phyloP scores from a whole-genome alignment of 1,284 basidiomycete genomes.

The Pseudozyma sp. region DNA sequence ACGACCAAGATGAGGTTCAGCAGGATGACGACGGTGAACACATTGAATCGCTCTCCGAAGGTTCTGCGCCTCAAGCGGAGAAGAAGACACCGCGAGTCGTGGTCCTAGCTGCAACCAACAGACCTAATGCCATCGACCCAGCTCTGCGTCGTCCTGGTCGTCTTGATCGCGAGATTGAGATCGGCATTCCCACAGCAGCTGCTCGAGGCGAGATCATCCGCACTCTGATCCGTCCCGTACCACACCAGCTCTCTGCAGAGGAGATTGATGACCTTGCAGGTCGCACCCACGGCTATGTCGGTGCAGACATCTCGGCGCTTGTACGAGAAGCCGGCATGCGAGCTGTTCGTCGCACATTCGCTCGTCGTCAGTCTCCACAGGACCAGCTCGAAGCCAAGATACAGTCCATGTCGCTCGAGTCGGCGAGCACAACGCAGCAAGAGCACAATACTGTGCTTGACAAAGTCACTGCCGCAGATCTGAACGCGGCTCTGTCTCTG shows the following conservation, averaged over 20 bases:
- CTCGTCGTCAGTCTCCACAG: slow-evolving; percentile 17
- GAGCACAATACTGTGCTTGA: slow-evolving; percentile 13
- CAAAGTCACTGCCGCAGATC: slow-evolving; percentile 72
- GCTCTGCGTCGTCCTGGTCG: slow-evolving; percentile 91
- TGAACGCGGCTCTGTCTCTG: slow-evolving; percentile 78
- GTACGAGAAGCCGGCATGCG: slow-evolving; percentile 91
- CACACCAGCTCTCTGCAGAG: slow-evolving; percentile 76
- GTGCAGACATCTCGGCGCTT: slow-evolving; percentile 91
- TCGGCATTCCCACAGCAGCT: slow-evolving; percentile 88
- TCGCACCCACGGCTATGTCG: slow-evolving; percentile 94
- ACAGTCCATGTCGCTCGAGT: slow-evolving; percentile 36
- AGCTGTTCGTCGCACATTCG: slow-evolving; percentile 79
- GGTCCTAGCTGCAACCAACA: slow-evolving; percentile 95
- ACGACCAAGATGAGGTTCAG: slow-evolving; percentile 44
- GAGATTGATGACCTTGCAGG: slow-evolving; percentile 79
- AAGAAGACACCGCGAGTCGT: slow-evolving; percentile 76
- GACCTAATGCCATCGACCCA: slow-evolving; percentile 96
- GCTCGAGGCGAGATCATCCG: slow-evolving; percentile 85
- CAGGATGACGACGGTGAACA: slow-evolving; percentile 65
- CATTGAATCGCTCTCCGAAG: slow-evolving; percentile 13
- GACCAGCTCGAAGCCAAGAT: slow-evolving; percentile 32
- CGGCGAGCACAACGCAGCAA: background rate
- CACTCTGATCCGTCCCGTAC: slow-evolving; percentile 83
- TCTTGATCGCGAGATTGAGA: slow-evolving; percentile 97
- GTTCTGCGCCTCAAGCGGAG: too few relatives aligned